Conservation (phyloP, 2,329 filamentous ascomycete species). For the Chaetomiaceae sp. region DNA sequence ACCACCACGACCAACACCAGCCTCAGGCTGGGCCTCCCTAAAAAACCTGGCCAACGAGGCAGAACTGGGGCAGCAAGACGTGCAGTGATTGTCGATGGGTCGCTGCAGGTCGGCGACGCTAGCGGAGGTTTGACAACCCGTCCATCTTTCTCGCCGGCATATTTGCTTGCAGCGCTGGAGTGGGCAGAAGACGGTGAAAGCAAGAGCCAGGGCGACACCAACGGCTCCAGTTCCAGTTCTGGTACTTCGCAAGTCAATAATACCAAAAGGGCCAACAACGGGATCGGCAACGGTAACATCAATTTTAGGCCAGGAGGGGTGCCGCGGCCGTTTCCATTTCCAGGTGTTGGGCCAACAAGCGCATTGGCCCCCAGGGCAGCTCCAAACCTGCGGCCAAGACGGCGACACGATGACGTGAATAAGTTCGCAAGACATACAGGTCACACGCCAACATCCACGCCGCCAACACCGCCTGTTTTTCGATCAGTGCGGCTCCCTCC, state of each 20-base stretch:
- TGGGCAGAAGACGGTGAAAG: constrained; percentile 9
- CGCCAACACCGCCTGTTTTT: neutral
- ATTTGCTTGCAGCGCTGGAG: constrained; percentile 11
- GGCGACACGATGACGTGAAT: constrained; percentile 10
- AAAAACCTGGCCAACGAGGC: neutral
- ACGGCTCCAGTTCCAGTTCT: too few relatives aligned
- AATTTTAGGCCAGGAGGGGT: too few relatives aligned
- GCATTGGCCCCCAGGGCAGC: constrained; percentile 5
- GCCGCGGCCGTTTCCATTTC: too few relatives aligned
- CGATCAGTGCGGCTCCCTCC: too few relatives aligned
- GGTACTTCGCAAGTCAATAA: too few relatives aligned
- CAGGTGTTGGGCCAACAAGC: neutral
- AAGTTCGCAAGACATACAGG: neutral
- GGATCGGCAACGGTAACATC: neutral
- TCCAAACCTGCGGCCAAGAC: constrained; percentile 2
- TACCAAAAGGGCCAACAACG: too few relatives aligned
- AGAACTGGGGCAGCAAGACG: constrained; percentile 7
- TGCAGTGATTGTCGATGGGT: constrained; percentile 11
- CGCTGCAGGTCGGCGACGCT: constrained; percentile 10
- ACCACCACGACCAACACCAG: constrained; percentile 3
- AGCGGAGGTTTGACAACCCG: constrained; percentile 4
- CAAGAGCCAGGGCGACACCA: too few relatives aligned
- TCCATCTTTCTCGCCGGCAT: constrained; percentile 12
- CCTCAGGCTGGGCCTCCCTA: constrained; percentile 1
- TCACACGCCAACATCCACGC: neutral